Evolutionary conservation across 495 filamentous ascomycete genomes (phyloP), one percentile per base, ranked within the genome.

Genomic region (Patellaria atrata): DNA sequence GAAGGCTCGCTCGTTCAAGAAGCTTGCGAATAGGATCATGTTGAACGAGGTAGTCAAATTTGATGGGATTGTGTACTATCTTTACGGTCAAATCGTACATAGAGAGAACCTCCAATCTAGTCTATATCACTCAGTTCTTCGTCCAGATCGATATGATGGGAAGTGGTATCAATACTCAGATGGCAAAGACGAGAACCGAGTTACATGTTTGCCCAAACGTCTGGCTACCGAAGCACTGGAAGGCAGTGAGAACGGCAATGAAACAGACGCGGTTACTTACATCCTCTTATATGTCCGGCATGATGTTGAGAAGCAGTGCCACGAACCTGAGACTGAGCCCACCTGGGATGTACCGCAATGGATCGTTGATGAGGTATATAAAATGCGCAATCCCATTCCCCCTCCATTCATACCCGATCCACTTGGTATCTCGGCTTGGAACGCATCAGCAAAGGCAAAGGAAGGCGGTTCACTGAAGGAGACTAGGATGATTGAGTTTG

Each of bases 21-120:
- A 76, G 38, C 50, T 69, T n/a, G 62, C 65, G 28, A 64, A 75
- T 41, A 58, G 60, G 13, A 62, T 79, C 9, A 57, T 63, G 1
- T 40, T 77, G 14, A 61, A 77, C 23, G 68, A 75, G 22, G 50
- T 59, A 11, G 42, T 78, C 13, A 57, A 58, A 28, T 53, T 78
- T 10, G 44, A 53, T 10, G 62, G 34, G 50, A 40, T 27, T 5
- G 16, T 61, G 3, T 79, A 78, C 45, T 60, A 65, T 0, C 61
- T 79, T 1, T 76, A 70, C 41, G 71, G 71, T 11, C 70, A 75
- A 30, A 57, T 76, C 12, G 71, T 75, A 3, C 74, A 78, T 43
- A 62, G 62, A 33, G 73, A 69, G 20, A 65, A 64, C 18, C 69
- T 75, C 23, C 67, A 67, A 10, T 76, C 74, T 6, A 63, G 65